Conservation (phyloP, 768 basidiomycete genomes). For the Auriscalpium microsporum region DNA sequence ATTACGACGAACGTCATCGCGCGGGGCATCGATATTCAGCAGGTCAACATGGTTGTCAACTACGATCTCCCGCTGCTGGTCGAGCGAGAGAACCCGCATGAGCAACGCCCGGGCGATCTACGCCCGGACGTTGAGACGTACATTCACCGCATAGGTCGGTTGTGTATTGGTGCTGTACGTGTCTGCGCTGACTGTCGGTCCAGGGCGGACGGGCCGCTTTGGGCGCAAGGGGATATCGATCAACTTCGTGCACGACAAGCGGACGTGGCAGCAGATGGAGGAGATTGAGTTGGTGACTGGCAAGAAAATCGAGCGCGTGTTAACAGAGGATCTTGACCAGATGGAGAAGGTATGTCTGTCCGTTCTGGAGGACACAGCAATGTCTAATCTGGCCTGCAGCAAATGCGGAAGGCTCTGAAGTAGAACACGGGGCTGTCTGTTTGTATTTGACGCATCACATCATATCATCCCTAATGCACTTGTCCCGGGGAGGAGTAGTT, state of each 20-base stretch:
- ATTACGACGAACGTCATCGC: slow-evolving; percentile 99
- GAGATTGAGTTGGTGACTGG: slow-evolving; percentile 75
- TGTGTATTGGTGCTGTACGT: background rate
- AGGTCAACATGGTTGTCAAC: slow-evolving; percentile 99
- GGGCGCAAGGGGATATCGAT: slow-evolving; percentile 95
- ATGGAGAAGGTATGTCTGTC: slow-evolving; percentile 74
- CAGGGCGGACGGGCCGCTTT: slow-evolving; percentile 96
- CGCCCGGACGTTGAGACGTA: slow-evolving; percentile 93
- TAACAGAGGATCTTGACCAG: slow-evolving; percentile 83
- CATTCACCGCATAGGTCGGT: slow-evolving; percentile 90
- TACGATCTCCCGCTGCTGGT: slow-evolving; percentile 89
- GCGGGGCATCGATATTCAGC: slow-evolving; percentile 94
- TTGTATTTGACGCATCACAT: too few species aligned
- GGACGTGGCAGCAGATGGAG: slow-evolving; percentile 85
- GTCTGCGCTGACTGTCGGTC: background rate
- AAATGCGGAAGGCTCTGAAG: slow-evolving; percentile 78
- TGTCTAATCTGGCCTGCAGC: slow-evolving; percentile 30
- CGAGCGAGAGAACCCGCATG: slow-evolving; percentile 43
- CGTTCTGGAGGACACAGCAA: background rate
- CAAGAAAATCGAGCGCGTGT: slow-evolving; percentile 74
- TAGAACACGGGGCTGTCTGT: slow-evolving; percentile 16
- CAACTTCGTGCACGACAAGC: slow-evolving; percentile 91
- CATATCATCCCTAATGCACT: too few species aligned
- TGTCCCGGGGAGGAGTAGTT: too few species aligned
- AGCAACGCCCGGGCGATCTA: slow-evolving; percentile 34